Base-by-base conservation (phyloP, 106 monocot genomes). In the Allium fistulosum region DNA sequence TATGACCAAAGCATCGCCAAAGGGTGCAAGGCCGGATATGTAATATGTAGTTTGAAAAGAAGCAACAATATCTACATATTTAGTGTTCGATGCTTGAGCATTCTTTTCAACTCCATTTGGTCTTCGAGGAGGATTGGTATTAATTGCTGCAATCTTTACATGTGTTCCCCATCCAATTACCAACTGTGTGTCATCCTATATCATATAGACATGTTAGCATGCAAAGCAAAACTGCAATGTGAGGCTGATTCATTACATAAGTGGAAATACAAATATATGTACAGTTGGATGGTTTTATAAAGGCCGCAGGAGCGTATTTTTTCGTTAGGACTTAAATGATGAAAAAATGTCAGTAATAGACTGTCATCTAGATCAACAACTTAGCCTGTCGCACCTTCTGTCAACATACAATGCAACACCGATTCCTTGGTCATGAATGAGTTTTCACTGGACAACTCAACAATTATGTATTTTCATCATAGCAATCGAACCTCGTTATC, bases 81-180 rank as follows among this genome's bases (percentile, higher is more conserved):
- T 87, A n/a, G 70, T 58, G 61, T 53, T 75, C 47, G 91, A 88
- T 52, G 75, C 47, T 3, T 73, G 48, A 26, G 72, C 58, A 76
- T 47, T 82, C 62, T 74, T 85, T 64, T 88, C 79, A 63, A 83
- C 17, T 49, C 87, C 85, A 80, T 92, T 89, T 37, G 69, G 73
- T 75, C 76, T 78, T 57, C 46, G 61, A 53, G 74, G 59, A 60
- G 74, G 58, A 61, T 81, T 87, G 61, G 75, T 71, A 71, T 81
- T 92, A 55, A 94, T 87, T 46, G 80, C 86, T 61, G 92, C 97
- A 77, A 99, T 82, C 76, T 99, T 99, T 56, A 99, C 78, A 67
- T 79, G 69, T 61, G 77, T 84, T 81, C 97, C 97, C 97, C 97
- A 99, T n/a, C 97, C 97, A 83, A 99, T 90, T 49, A 99, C 97